Base-by-base conservation (phyloP, 2,329 filamentous ascomycete genomes). In the Chrysoporthe deuterocubensis region DNA sequence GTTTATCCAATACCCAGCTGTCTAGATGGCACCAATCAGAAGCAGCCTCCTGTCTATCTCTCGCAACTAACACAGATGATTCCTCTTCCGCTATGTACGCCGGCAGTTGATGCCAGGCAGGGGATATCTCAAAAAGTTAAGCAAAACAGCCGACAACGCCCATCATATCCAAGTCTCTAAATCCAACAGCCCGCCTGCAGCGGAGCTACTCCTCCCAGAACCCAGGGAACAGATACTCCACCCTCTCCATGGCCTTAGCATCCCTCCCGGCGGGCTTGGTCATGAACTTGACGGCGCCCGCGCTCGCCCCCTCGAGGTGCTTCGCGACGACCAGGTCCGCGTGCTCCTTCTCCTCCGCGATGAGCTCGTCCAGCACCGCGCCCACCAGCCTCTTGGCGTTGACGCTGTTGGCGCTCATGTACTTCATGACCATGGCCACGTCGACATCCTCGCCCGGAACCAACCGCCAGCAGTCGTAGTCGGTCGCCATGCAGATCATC, bases 401-500 rank as follows among this genome's bases (percentile, higher is more conserved):
- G 76, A 90, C 85, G 64, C 92, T 86, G 80, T 99, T 99, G 72
- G 93, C 91, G 77, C 92, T 91, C 96, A 99, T 99, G 81, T 97
- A 93, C 70, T 89, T 91, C 89, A 97, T 93, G 66, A 99, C 96
- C 92, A 98, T 97, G 79, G 94, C 92, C 32, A 99, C 96, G 70
- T 94, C 94, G 71, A 99, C 96, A 72, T 92, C 92, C 67, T 89
- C 91, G 61, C 65, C 68, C 0, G 68, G 54, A 40, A 87, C 87
- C 26, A 87, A 89, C 77, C 94, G 92, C 96, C 96, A 99, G 88
- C 95, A 98, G 84, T 99, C 96, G 80, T 99, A 99, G 83, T 99
- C 96, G 40, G 96, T 99, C 44, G 93, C 93, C 96, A 99, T 99
- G 85, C 95, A 97, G 76, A 99, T 97, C 88, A 97, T 96, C 83